Evolutionary conservation across 352 stramenopile genomes (phyloP).

Genomic region (Pythium aristosporum): DNA sequence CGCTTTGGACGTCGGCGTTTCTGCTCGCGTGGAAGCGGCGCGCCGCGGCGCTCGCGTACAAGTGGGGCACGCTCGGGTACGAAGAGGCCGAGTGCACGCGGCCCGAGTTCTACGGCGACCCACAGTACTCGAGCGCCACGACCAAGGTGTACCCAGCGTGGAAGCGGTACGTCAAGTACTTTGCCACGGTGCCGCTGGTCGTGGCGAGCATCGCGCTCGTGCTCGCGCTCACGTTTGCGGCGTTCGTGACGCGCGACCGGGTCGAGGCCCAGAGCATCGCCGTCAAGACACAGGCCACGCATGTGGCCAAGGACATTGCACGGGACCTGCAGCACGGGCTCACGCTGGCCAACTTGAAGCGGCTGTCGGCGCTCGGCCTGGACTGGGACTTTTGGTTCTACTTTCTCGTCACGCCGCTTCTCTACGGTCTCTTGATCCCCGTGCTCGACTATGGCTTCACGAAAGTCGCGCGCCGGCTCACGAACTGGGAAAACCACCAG

Average conservation of each 20-base stretch:
- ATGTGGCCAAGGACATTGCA: constrained; percentile 52
- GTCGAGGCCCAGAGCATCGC: constrained; percentile 57
- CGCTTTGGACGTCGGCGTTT: constrained; percentile 87
- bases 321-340: constrained; percentile 42
- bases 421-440: constrained; percentile 86
- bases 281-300: constrained; percentile 38
- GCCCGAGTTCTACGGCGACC: constrained; percentile 78
- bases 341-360: constrained; percentile 57
- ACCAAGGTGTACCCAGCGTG: constrained; percentile 62
- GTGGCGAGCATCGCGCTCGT: constrained; percentile 52
- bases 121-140: constrained; percentile 30
- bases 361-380: constrained; percentile 58
- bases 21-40: constrained; percentile 85
- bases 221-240: constrained; percentile 55
- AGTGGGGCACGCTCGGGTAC: constrained; percentile 89
- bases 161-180: constrained; percentile 80
- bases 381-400: constrained; percentile 85
- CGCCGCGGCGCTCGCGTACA: constrained; percentile 77
- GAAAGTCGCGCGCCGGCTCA: constrained; percentile 84
- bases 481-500: constrained; percentile 93
- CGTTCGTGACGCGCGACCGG: constrained; percentile 79
- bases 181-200: constrained; percentile 63
- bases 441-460: constrained; percentile 85
- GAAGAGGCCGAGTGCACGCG: constrained; percentile 83
- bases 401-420: constrained; percentile 76